These are phyloP conservation scores for Beauveria australis DNA, from an alignment of 2,329 filamentous ascomycete genomes.

Conservation along the genomic window DNA sequence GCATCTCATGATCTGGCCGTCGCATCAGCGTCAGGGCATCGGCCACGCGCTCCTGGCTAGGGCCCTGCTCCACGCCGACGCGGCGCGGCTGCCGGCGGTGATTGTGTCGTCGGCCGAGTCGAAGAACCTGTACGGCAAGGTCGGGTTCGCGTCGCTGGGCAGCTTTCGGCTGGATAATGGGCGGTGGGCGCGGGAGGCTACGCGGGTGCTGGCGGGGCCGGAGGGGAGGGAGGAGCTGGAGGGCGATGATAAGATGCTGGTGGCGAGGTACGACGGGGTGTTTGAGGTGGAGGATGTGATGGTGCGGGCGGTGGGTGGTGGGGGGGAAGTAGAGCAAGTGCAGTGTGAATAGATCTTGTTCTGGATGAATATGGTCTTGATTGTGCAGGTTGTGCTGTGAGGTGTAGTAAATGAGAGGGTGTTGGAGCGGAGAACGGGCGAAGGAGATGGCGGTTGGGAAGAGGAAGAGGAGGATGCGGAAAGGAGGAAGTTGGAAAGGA, in stretches of 20 bases:
- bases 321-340: too few relatives aligned
- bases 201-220: slow-evolving; percentile 8
- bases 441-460: too few relatives aligned
- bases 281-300: slow-evolving; percentile 16
- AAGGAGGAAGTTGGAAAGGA: too few relatives aligned
- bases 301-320: slow-evolving; percentile 4
- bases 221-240: background rate
- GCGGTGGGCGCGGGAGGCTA: slow-evolving; percentile 13
- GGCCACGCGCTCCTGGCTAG: slow-evolving; percentile 13
- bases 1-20: slow-evolving; percentile 18
- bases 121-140: slow-evolving; percentile 13
- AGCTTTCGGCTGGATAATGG: slow-evolving; percentile 15
- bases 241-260: slow-evolving; percentile 2
- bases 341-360: too few relatives aligned
- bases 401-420: too few relatives aligned
- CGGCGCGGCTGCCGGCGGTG: slow-evolving; percentile 9
- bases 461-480: too few relatives aligned
- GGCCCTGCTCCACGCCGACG: slow-evolving; percentile 11
- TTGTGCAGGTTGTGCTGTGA: too few relatives aligned
- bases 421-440: too few relatives aligned
- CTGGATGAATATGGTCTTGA: too few relatives aligned
- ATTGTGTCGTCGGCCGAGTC: slow-evolving; percentile 17
- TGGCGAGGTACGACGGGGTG: slow-evolving; percentile 13
- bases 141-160: slow-evolving; percentile 15
- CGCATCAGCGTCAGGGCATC: slow-evolving; percentile 16